Conservation (phyloP, 164 flowering plant species). For the Liquidambar formosana region DNA sequence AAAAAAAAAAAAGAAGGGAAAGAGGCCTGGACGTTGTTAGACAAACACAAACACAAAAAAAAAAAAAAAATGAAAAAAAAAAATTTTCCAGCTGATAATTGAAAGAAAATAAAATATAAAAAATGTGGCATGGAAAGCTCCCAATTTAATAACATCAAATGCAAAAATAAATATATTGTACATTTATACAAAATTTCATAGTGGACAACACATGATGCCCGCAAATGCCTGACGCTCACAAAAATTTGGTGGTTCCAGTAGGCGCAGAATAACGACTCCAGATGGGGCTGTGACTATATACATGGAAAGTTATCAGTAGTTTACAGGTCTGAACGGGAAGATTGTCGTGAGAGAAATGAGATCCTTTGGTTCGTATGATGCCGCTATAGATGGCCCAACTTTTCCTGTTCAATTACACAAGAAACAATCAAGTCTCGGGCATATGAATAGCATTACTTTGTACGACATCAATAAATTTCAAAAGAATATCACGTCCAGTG, state of each 20-base stretch:
- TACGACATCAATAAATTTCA: not conserved
- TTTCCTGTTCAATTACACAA: constrained; percentile 39
- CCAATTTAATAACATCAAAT: not conserved
- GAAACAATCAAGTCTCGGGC: not conserved
- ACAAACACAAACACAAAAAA: too few species aligned
- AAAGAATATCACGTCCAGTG: not conserved
- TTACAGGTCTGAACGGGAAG: not conserved
- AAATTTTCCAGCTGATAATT: not conserved
- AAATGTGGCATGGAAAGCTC: not conserved
- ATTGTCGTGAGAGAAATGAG: not conserved
- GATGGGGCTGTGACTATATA: not conserved
- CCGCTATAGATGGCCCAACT: constrained; percentile 43
- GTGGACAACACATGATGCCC: not conserved
- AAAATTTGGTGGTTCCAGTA: not conserved
- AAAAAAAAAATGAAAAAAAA: too few species aligned
- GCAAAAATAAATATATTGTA: not conserved
- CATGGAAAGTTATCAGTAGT: not conserved
- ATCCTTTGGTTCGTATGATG: not conserved
- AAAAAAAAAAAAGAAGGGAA: too few species aligned
- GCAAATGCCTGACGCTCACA: not conserved
- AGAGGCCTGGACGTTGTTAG: too few species aligned
- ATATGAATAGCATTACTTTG: not conserved
- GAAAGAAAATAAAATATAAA: not conserved
- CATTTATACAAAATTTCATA: constrained; percentile 9
- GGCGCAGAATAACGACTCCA: too few species aligned